Base-by-base conservation (phyloP, 1,284 basidiomycete species). In the Coniferiporia weirii region DNA sequence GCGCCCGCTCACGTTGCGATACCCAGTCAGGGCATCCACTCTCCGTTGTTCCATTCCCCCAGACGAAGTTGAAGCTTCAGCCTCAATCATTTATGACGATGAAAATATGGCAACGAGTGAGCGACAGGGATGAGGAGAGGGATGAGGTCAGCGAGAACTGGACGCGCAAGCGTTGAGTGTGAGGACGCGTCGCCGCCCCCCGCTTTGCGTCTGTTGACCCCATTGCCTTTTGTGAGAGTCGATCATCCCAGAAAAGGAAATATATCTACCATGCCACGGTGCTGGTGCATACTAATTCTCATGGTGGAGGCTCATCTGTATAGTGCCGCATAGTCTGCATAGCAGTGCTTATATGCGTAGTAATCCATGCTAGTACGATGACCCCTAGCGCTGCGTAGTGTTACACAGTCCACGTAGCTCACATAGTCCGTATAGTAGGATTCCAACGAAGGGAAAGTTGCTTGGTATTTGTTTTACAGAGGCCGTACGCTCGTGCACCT, bases 21-120 rank as follows among this genome's bases (percentile, higher is more conserved):
- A 89, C 40, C 73, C 76, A 63, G 82, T 85, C 40, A 89, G 75
- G n/a, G 84, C 83, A 73, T 83, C 81, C 63, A 78, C 76, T 68
- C 80, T 79, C 60, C 86, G 79, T 66, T 84, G 78, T 64, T 87
- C 85, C 62, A 73, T 69, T 0, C 63, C 61, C 15, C 61, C 64
- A 19, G 70, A 66, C 10, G 67, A 66, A 8, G 70, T 70, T 3
- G 68, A 64, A 52, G 67, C 61, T 47, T 56, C 48, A 34, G 32
- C 36, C 43, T 52, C 61, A 59, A 52, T 61, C 22, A 38, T 56
- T 49, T 13, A 43, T 13, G 44, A 19, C 44, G 19, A 20, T 2
- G 44, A 20, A 12, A 20, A 46, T n/a, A 46, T 2, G 17, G 17
- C 8, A n/a, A 20, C n/a, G 13, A 9, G 8, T n/a, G 44, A 46